Percentiles rank a stretch among this genome's conserved stretches.
Conservation (phyloP, 1,284 basidiomycete genomes). For the Hypsizygus ulmarius region DNA sequence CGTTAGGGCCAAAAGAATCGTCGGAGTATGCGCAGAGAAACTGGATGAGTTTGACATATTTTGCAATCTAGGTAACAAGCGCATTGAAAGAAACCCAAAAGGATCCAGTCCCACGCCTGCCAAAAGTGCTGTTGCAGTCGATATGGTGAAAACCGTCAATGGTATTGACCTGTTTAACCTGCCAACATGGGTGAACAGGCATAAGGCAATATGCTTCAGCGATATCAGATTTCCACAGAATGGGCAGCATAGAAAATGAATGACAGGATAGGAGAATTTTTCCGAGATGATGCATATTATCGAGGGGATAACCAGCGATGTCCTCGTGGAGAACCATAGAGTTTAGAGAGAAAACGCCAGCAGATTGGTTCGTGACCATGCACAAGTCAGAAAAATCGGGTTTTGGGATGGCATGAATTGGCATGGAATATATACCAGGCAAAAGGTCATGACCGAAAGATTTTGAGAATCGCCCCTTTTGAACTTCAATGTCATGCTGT, state of each 20-base stretch:
- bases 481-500: conserved; percentile 3
- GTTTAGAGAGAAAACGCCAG: conserved; percentile 32
- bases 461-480: not conserved
- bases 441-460: no score
- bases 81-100: conserved; percentile 30
- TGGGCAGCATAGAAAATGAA: not conserved
- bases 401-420: conserved; percentile 33
- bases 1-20: conserved; percentile 31
- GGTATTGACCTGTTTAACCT: not conserved
- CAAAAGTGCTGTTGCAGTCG: not conserved
- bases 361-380: conserved; percentile 7
- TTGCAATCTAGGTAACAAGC: conserved; percentile 34
- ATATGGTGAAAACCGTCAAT: no score
- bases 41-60: conserved; percentile 15
- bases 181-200: not conserved
- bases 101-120: conserved; percentile 15
- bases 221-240: not conserved
- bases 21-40: conserved; percentile 32
- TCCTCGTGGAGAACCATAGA: conserved; percentile 25
- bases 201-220: not conserved
- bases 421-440: no score
- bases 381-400: conserved; percentile 14
- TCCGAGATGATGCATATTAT: conserved; percentile 24
- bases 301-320: conserved; percentile 21
- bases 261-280: conserved; percentile 5